Evolutionary conservation across 352 stramenopile genomes (phyloP).

Genomic region (Blastocystis sp.): DNA sequence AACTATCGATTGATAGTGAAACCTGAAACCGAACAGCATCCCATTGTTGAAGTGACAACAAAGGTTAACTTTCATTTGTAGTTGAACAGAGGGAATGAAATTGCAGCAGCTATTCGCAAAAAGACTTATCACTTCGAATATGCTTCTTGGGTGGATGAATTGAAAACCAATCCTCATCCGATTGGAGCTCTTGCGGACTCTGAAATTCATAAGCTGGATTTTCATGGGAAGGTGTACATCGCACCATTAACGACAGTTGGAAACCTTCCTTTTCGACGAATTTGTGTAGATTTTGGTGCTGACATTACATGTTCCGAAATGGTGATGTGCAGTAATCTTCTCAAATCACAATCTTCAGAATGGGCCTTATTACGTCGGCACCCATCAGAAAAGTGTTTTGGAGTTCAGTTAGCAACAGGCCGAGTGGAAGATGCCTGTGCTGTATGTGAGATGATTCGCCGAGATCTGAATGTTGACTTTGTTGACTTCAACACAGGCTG

Average conservation of each 20-base stretch:
- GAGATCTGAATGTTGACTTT: constrained; percentile 88
- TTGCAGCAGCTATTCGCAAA: not conserved
- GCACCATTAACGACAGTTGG: constrained; percentile 95
- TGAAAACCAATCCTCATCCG: not conserved
- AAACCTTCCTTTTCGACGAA: constrained; percentile 89
- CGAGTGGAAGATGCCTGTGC: constrained; percentile 84
- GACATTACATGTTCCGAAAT: constrained; percentile 99
- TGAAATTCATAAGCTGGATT: not conserved
- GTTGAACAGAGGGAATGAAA: not conserved
- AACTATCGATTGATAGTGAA: not conserved
- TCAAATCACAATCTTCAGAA: constrained; percentile 86
- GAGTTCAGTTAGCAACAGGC: constrained; percentile 87
- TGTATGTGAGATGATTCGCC: constrained; percentile 83
- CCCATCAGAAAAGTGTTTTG: constrained; percentile 90
- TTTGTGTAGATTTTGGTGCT: constrained; percentile 85
- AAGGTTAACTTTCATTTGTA: not conserved
- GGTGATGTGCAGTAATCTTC: constrained; percentile 84
- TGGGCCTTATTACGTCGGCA: constrained; percentile 92
- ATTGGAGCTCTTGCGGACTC: not conserved
- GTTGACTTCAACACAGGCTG: constrained; percentile 98
- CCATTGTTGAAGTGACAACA: not conserved
- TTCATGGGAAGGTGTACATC: constrained; percentile 89
- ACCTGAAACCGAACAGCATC: not conserved
- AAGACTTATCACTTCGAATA: not conserved
- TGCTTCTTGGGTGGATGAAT: not conserved